Percentiles rank a stretch among this genome's conserved stretches.
Evolutionary conservation across 2,329 filamentous ascomycete genomes (phyloP).

Genomic region (Cercospora canescens): DNA sequence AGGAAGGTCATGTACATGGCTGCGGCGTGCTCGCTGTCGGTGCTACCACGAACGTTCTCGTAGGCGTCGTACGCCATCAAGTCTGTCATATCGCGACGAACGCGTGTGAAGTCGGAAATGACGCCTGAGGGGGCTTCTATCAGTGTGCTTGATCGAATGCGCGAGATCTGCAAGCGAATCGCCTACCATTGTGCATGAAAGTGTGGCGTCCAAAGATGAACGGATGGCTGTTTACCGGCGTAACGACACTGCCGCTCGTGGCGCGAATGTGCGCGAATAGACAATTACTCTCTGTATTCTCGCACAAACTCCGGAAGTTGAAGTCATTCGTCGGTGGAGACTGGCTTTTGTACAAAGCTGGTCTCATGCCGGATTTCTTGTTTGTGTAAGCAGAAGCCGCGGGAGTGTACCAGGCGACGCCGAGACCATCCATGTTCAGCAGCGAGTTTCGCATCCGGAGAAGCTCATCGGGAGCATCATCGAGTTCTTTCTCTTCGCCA

Average conservation of each 20-base stretch:
- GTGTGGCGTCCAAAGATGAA: conserved; percentile 55
- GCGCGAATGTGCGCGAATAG: conserved; percentile 56
- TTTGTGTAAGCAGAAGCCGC: conserved; percentile 38
- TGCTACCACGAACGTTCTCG: conserved; percentile 50
- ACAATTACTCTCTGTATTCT: conserved; percentile 51
- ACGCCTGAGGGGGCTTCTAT: conserved; percentile 35
- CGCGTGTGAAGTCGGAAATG: conserved; percentile 48
- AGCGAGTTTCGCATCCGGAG: conserved; percentile 52
- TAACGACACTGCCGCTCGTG: conserved; percentile 50
- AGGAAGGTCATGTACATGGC: conserved; percentile 50
- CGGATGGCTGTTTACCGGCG: conserved; percentile 54
- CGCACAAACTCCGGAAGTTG: conserved; percentile 54
- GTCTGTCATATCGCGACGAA: conserved; percentile 48
- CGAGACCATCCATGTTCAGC: conserved; percentile 44
- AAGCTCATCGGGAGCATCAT: conserved; percentile 41
- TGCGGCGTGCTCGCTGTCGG: conserved; percentile 53
- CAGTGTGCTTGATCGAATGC: neutral
- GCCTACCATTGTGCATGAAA: conserved; percentile 53
- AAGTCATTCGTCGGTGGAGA: conserved; percentile 54
- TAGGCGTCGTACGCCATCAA: conserved; percentile 50
- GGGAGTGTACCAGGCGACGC: conserved; percentile 52
- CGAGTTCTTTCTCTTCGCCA: conserved; percentile 37
- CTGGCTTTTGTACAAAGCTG: conserved; percentile 52
- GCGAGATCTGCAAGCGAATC: neutral
- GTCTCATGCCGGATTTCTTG: conserved; percentile 36